Conservation (phyloP, 495 filamentous ascomycete genomes). For the Usnea hakonensis region DNA sequence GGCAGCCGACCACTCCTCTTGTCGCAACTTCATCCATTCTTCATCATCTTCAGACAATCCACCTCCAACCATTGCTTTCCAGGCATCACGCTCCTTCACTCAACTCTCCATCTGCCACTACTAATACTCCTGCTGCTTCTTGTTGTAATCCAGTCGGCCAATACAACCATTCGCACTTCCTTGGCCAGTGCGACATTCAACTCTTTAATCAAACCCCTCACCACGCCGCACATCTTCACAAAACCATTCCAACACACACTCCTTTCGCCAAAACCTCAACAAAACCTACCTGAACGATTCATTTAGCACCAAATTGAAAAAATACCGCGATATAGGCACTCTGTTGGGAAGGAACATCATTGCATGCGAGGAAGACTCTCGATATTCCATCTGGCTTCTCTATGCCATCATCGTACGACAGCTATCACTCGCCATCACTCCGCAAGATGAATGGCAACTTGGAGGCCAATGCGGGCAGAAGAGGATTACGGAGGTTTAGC, state of each 20-base stretch:
- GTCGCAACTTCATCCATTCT: no score
- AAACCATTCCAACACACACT: constrained; percentile 6
- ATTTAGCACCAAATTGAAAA: background rate
- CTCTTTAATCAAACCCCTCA: constrained; percentile 5
- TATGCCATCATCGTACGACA: constrained; percentile 29
- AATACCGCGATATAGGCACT: background rate
- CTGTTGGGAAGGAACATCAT: background rate
- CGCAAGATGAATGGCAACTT: constrained; percentile 69
- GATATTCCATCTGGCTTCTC: constrained; percentile 16
- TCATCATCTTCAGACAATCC: constrained; percentile 1
- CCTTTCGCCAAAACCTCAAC: constrained; percentile 4
- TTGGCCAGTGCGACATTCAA: constrained; percentile 16
- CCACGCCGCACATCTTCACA: background rate
- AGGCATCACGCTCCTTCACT: constrained; percentile 21
- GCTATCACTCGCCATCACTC: constrained; percentile 58
- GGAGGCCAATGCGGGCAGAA: constrained; percentile 38
- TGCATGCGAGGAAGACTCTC: background rate
- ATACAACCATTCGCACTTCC: constrained; percentile 12
- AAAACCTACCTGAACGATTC: background rate
- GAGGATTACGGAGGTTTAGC: constrained; percentile 51
- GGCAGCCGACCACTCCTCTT: constrained; percentile 4
- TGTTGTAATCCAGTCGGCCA: constrained; percentile 25
- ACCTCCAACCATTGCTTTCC: constrained; percentile 18
- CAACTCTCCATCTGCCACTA: constrained; percentile 16
- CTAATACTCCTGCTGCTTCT: constrained; percentile 29